These are phyloP conservation scores for Didymella lethalis DNA, from an alignment of 2,329 filamentous ascomycete species.

Conservation along the genomic window DNA sequence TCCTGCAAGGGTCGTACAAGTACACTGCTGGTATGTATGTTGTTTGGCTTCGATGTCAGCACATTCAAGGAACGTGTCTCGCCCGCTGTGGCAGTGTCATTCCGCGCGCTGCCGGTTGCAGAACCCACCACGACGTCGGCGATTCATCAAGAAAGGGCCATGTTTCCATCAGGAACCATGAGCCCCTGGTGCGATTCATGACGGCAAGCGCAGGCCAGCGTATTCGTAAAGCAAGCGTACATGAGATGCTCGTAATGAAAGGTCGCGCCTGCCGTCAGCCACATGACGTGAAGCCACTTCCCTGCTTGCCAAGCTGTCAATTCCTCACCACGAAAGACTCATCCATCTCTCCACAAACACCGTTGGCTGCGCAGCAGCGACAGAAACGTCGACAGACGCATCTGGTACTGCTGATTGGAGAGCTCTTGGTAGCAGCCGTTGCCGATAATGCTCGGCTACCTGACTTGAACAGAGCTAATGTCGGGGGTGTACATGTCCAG, in stretches of 20 bases:
- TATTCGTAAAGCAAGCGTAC: conserved; percentile 14
- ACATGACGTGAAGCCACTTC: conserved; percentile 26
- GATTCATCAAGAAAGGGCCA: conserved; percentile 11
- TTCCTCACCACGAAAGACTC: neutral
- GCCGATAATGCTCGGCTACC: neutral
- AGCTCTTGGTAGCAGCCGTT: neutral
- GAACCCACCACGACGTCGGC: conserved; percentile 20
- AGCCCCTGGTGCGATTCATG: conserved; percentile 15
- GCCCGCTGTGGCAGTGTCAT: conserved; percentile 40
- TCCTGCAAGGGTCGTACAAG: conserved; percentile 34
- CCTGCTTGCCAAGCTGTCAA: conserved; percentile 12
- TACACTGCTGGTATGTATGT: conserved; percentile 14
- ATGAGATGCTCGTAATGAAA: conserved; percentile 1
- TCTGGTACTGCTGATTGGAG: neutral
- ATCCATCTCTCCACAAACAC: neutral
- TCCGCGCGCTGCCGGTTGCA: conserved; percentile 35
- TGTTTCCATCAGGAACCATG: conserved; percentile 13
- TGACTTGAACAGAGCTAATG: neutral
- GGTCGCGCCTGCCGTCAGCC: conserved; percentile 17
- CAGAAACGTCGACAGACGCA: neutral
- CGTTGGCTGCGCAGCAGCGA: neutral
- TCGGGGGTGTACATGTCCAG: neutral
- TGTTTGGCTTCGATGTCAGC: conserved; percentile 22
- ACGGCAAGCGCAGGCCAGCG: conserved; percentile 22
- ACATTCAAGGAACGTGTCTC: conserved; percentile 27